These are phyloP conservation scores for Massariosphaeria phaeospora DNA, from an alignment of 495 filamentous ascomycete genomes.

Conservation along the genomic window DNA sequence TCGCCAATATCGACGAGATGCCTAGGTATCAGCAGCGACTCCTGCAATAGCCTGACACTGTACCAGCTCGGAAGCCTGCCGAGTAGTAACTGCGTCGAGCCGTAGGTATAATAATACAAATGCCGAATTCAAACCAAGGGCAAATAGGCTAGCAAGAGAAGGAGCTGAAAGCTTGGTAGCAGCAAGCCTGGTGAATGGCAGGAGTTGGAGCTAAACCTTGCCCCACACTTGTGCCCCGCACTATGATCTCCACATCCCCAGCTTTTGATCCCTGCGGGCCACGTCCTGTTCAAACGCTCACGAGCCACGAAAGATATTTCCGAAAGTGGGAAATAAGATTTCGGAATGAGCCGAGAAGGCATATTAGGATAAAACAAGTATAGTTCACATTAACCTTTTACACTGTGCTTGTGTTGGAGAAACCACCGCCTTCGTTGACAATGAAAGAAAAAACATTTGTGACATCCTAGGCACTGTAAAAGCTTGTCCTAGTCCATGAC, in stretches of 20 bases:
- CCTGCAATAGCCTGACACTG: background rate
- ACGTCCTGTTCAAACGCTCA: background rate
- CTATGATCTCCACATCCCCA: conserved; percentile 6
- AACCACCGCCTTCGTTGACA: no score
- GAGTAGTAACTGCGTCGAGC: background rate
- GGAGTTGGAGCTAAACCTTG: background rate
- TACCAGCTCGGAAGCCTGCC: background rate
- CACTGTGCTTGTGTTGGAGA: background rate
- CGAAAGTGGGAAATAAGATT: background rate
- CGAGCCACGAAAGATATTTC: background rate
- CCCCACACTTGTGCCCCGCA: conserved; percentile 6
- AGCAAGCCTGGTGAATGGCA: background rate
- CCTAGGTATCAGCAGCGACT: background rate
- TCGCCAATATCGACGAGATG: background rate
- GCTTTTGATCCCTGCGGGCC: background rate
- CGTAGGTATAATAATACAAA: background rate
- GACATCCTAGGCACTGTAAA: no score
- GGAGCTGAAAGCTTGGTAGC: background rate
- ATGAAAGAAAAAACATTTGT: no score
- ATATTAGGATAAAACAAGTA: background rate
- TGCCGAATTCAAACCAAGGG: background rate
- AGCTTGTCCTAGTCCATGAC: no score
- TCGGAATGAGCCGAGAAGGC: background rate
- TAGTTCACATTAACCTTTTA: background rate
- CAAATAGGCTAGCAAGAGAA: background rate